A percentile compares a stretch with the other conserved stretches of the same genome.
Evolutionary conservation across 768 basidiomycete genomes (phyloP).

Genomic region (Auriscalpium orientale): DNA sequence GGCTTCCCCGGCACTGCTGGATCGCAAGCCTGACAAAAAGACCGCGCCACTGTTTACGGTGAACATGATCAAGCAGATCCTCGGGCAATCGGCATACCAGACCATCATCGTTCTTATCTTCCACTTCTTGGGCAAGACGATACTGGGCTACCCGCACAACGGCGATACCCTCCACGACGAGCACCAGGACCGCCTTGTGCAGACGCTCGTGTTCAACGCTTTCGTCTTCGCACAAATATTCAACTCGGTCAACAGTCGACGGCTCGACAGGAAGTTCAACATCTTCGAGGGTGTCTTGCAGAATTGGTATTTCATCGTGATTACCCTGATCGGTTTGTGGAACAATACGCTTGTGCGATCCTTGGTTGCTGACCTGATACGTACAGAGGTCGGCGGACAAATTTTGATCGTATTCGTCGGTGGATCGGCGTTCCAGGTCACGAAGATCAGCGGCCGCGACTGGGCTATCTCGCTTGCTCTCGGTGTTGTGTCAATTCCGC

Average conservation of each 20-base stretch:
- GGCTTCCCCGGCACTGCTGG: constrained; percentile 68
- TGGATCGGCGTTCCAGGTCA: constrained; percentile 87
- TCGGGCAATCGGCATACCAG: constrained; percentile 86
- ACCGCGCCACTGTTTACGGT: constrained; percentile 82
- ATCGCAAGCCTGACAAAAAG: constrained; percentile 89
- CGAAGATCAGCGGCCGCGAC: constrained; percentile 66
- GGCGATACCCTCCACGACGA: constrained; percentile 22
- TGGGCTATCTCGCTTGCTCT: constrained; percentile 93
- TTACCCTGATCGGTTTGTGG: constrained; percentile 75
- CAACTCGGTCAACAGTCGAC: constrained; percentile 88
- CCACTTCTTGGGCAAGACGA: constrained; percentile 74
- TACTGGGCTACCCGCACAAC: constrained; percentile 50
- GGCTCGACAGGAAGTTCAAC: constrained; percentile 81
- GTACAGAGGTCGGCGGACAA: constrained; percentile 78
- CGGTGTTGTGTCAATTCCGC: constrained; percentile 80
- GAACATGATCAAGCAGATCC: constrained; percentile 96
- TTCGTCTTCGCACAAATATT: constrained; percentile 98
- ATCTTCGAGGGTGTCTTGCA: constrained; percentile 74
- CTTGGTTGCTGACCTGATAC: background rate
- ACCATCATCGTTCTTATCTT: constrained; percentile 76
- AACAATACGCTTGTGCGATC: background rate
- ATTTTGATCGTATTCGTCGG: constrained; percentile 87
- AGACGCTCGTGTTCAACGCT: constrained; percentile 93
- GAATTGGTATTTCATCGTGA: constrained; percentile 79
- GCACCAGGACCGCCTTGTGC: constrained; percentile 42